Percentiles rank a stretch among this genome's conserved stretches.
phyloP scores from a whole-genome alignment of 2,329 filamentous ascomycete species.

The Trichophyton verrucosum region DNA sequence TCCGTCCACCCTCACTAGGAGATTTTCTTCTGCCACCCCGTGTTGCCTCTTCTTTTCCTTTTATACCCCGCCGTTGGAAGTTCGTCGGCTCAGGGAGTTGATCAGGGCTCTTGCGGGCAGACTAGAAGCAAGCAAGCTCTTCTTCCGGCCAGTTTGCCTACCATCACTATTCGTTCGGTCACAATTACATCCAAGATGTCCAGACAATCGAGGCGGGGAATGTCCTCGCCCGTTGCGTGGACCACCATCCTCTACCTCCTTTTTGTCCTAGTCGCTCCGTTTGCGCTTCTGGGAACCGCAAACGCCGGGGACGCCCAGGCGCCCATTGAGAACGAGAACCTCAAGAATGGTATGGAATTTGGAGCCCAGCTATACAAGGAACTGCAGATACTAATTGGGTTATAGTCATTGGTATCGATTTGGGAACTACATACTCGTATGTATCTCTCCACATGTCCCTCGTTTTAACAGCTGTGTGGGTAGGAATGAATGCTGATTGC shows the following conservation, averaged over 20 bases:
- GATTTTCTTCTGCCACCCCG: background rate
- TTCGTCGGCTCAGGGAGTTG: constrained; percentile 4
- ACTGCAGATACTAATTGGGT: background rate
- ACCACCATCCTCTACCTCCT: constrained; percentile 83
- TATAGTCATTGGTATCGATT: constrained; percentile 81
- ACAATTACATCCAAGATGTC: constrained; percentile 37
- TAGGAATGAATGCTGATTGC: constrained; percentile 11
- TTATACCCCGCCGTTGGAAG: constrained; percentile 4
- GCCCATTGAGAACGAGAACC: constrained; percentile 52
- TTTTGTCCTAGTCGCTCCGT: constrained; percentile 70
- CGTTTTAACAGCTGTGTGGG: background rate
- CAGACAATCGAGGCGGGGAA: constrained; percentile 44
- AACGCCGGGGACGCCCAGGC: constrained; percentile 58
- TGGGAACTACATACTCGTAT: constrained; percentile 67
- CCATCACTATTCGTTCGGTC: background rate
- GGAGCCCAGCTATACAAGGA: background rate
- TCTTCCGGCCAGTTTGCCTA: background rate
- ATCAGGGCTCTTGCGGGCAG: background rate
- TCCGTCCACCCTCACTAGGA: constrained; percentile 6
- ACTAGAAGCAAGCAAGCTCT: constrained; percentile 1
- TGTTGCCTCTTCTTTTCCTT: constrained; percentile 14
- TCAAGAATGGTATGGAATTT: constrained; percentile 53
- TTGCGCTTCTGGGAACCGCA: constrained; percentile 67
- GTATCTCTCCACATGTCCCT: constrained; percentile 6
- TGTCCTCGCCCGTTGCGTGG: constrained; percentile 67